Evolutionary conservation across 1,139 yeast genomes (phyloP), one percentile per base, ranked within the genome.

Genomic region (Blastobotrys persicus): DNA sequence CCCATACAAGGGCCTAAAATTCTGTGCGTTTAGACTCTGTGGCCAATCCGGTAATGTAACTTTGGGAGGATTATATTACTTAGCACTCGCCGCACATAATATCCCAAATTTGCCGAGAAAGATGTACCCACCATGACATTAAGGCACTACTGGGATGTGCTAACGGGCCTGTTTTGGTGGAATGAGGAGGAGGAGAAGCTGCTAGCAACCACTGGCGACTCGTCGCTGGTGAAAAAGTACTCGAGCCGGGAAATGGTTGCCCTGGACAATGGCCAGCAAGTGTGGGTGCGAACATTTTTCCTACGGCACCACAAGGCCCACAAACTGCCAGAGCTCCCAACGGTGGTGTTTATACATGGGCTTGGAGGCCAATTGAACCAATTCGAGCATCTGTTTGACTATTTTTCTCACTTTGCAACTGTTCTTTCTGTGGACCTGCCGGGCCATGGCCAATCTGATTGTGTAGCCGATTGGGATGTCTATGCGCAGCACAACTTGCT

Each of bases 351-450:
- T 47, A 60, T 85, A 18, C 94, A 85, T 64, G 94, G 94, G 0
- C 67, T 85, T 41, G 94, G 94, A 1, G 94, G 94, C 6, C 91
- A 84, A 61, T 72, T 83, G 68, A 74, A 85, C 7, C 91, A 84
- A 62, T 85, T 86, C 62, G 88, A 83, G 57, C 78, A 80, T 2
- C 68, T 84, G 39, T 72, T 85, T 66, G 85, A 80, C 38, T 73
- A 81, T 49, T 74, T 85, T 51, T 74, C 87, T 26, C 85, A 83
- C 59, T 81, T 85, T 62, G 76, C 81, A 59, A 85, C 83, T 55
- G 74, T 84, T 2, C 62, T 81, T 48, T 75, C 87, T 1, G 59
- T 85, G 17, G 94, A 85, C 60, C 70, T 85, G 48, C 94, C 94
- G 0, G 94, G 94, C 0, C 83, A 83, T 66, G 94, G 94, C 14